These are phyloP conservation scores for Pyrenochaeta sp. DNA, from an alignment of 2,329 filamentous ascomycete species.

Conservation along the genomic window DNA sequence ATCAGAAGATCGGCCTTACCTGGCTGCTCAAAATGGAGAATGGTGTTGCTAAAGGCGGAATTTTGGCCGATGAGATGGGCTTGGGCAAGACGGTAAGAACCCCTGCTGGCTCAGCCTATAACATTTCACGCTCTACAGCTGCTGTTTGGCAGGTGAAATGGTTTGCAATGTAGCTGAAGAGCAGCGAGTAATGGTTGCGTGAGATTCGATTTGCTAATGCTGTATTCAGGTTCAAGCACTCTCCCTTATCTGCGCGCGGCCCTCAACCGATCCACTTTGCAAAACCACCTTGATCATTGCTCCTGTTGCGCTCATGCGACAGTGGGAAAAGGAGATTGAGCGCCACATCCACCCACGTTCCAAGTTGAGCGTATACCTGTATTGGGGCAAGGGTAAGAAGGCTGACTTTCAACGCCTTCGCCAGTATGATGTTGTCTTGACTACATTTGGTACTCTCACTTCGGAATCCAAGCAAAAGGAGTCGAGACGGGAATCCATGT, in stretches of 20 bases:
- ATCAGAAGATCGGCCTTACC: constrained; percentile 79
- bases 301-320: constrained; percentile 79
- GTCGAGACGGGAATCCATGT: constrained; percentile 57
- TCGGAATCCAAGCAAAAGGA: constrained; percentile 71
- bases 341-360: constrained; percentile 70
- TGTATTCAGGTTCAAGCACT: constrained; percentile 68
- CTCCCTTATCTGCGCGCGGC: constrained; percentile 75
- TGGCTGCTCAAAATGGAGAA: constrained; percentile 81
- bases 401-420: constrained; percentile 67
- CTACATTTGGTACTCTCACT: constrained; percentile 77
- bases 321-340: constrained; percentile 84
- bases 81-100: constrained; percentile 78
- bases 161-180: neutral
- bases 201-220: neutral
- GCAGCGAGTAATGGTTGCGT: neutral
- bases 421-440: constrained; percentile 77
- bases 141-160: neutral
- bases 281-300: constrained; percentile 86
- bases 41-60: constrained; percentile 75
- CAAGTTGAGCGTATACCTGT: constrained; percentile 70
- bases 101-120: neutral
- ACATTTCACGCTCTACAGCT: neutral
- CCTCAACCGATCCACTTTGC: constrained; percentile 64
- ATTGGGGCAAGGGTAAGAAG: constrained; percentile 69
- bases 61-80: constrained; percentile 73